Evolutionary conservation across 805 yeast species (phyloP).

Genomic region (Candida schatavii): DNA sequence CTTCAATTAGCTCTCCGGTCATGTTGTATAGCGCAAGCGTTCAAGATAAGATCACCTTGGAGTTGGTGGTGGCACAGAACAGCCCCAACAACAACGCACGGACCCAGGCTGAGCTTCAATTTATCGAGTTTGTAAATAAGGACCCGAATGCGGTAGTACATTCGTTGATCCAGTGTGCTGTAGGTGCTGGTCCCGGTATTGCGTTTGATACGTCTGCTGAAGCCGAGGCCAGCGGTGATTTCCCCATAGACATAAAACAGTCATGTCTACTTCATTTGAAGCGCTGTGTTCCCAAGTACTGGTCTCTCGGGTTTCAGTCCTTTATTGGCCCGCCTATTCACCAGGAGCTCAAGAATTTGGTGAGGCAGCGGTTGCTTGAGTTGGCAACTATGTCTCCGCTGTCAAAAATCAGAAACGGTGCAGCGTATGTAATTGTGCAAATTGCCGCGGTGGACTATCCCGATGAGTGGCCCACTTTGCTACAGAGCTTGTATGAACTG

Average conservation of each 20-base stretch:
- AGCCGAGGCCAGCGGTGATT: slow-evolving; percentile 5
- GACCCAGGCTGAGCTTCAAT: slow-evolving; percentile 49
- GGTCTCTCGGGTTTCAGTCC: slow-evolving; percentile 83
- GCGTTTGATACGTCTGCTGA: too few relatives aligned
- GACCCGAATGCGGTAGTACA: slow-evolving; percentile 50
- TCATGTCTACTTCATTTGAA: slow-evolving; percentile 65
- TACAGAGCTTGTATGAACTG: slow-evolving; percentile 45
- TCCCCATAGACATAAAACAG: slow-evolving; percentile 48
- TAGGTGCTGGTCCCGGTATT: slow-evolving; percentile 11
- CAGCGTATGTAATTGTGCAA: slow-evolving; percentile 75
- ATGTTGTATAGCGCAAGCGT: background rate
- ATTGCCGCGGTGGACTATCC: slow-evolving; percentile 90
- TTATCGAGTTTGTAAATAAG: slow-evolving; percentile 38
- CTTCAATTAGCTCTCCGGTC: background rate
- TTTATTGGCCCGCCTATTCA: slow-evolving; percentile 64
- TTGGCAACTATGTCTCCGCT: slow-evolving; percentile 43
- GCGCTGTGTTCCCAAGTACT: slow-evolving; percentile 63
- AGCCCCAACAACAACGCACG: slow-evolving; percentile 52
- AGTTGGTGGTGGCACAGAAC: slow-evolving; percentile 25
- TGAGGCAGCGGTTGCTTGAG: slow-evolving; percentile 51
- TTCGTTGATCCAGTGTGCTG: slow-evolving; percentile 43
- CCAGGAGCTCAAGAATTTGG: slow-evolving; percentile 47
- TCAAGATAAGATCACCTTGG: slow-evolving; percentile 1
- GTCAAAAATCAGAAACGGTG: slow-evolving; percentile 61
- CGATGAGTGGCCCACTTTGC: slow-evolving; percentile 87